Evolutionary conservation across 2,329 filamentous ascomycete species (phyloP), one percentile per base, ranked within the genome.

Genomic region (Fusarium transvaalense): DNA sequence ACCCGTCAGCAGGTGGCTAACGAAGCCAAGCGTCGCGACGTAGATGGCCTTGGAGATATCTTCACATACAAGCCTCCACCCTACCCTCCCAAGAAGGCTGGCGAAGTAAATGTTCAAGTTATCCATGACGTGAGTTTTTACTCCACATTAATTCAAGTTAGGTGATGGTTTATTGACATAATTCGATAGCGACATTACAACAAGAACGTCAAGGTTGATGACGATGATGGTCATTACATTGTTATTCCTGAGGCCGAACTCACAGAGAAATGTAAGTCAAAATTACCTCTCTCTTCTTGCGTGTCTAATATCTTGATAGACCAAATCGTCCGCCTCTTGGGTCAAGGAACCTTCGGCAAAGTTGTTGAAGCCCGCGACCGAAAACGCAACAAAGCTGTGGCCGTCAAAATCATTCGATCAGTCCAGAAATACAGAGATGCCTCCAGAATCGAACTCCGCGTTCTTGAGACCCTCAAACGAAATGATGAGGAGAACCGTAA

Each of bases 371-470:
- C 96, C 53, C 90, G 88, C 72, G 96, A 99, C 77, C 88, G 88
- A 64, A 87, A 88, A 74, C 90, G 89, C 67, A 91, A 91, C 71
- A 93, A 94, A 77, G 78, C 85, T 7, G 97, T 97, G 38, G 96
- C 96, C 34, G 93, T 99, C 80, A 99, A 99, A 80, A 97, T 99
- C 78, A 98, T 99, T 71, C 91, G 96, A 72, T 97, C 96, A 2
- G 96, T 99, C 14, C 96, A 97, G 76, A 99, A 99, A 78, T 99
- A 99, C 77, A 91, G 96, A 46, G 96, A 99, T 81, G 96, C 96
- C 35, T 97, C 93, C 10, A 89, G 94, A 68, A 99, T 99, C 74
- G 96, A 99, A 78, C 84, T 99, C 35, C 89, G 96, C 64, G 96
- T 99, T 6, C 83, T 99, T 14, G 94, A 94, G 60, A 99, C 96